These are phyloP conservation scores for Cordyceps militaris DNA, from an alignment of 2,329 filamentous ascomycete genomes.

Conservation along the genomic window DNA sequence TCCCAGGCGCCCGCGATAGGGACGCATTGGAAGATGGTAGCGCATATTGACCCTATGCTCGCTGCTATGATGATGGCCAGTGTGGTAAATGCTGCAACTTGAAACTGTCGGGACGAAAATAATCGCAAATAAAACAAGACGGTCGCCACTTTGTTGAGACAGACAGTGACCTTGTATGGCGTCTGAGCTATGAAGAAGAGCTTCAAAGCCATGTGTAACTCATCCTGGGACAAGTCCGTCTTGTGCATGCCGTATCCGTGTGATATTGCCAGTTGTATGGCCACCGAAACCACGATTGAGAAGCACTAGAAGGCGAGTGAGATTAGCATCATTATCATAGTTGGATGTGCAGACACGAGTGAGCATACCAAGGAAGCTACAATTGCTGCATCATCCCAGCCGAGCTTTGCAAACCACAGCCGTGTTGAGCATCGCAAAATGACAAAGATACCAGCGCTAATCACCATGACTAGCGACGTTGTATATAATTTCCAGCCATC, in stretches of 20 bases:
- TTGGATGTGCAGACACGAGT: background rate
- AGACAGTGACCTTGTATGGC: constrained; percentile 43
- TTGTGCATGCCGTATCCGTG: constrained; percentile 35
- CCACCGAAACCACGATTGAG: constrained; percentile 25
- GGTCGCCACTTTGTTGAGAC: constrained; percentile 43
- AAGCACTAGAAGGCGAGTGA: constrained; percentile 20
- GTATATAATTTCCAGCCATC: constrained; percentile 31
- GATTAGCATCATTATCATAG: background rate
- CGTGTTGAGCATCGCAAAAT: constrained; percentile 28
- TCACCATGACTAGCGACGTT: constrained; percentile 27
- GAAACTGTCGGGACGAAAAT: constrained; percentile 37
- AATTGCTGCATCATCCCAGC: constrained; percentile 33
- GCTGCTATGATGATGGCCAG: constrained; percentile 34
- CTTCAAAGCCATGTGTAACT: constrained; percentile 23
- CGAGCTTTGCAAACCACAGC: constrained; percentile 25
- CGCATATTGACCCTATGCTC: constrained; percentile 33
- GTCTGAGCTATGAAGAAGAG: constrained; percentile 41
- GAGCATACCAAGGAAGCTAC: constrained; percentile 27
- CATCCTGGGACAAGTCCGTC: constrained; percentile 23
- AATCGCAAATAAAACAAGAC: constrained; percentile 43
- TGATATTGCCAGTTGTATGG: constrained; percentile 28
- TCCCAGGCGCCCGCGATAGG: constrained; percentile 38
- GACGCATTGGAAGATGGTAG: constrained; percentile 40
- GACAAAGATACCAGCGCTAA: constrained; percentile 28
- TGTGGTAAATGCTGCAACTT: constrained; percentile 29